phyloP scores from a whole-genome alignment of 2,329 filamentous ascomycete genomes.

The Leptographium flavum region DNA sequence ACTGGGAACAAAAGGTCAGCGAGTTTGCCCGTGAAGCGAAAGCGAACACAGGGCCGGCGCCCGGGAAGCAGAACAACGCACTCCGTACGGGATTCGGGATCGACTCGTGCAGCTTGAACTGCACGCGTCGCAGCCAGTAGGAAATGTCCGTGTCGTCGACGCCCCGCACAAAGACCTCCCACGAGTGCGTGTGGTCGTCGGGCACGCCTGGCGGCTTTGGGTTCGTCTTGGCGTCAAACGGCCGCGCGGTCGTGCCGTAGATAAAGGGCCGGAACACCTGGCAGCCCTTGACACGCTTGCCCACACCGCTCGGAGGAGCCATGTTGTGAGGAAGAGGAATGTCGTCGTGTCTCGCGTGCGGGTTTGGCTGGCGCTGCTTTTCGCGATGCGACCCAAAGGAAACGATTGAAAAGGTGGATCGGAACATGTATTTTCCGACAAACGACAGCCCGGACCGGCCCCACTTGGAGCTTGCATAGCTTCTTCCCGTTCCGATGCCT shows the following conservation, averaged over 20 bases:
- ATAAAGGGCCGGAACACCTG: slow-evolving; percentile 53
- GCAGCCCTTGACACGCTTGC: slow-evolving; percentile 51
- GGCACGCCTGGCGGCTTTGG: slow-evolving; percentile 65
- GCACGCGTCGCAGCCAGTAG: slow-evolving; percentile 91
- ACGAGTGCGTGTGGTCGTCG: slow-evolving; percentile 88
- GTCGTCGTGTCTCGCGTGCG: neutral
- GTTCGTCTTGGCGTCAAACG: slow-evolving; percentile 63
- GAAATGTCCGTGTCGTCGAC: slow-evolving; percentile 82
- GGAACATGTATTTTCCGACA: too few relatives aligned
- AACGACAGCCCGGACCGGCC: neutral
- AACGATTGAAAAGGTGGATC: too few relatives aligned
- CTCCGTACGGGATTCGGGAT: slow-evolving; percentile 83
- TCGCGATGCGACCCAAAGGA: too few relatives aligned
- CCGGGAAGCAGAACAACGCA: too few relatives aligned
- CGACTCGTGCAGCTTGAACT: slow-evolving; percentile 96
- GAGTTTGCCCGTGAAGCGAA: too few relatives aligned
- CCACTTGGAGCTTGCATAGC: neutral
- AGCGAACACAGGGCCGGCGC: too few relatives aligned
- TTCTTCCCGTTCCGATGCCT: too few relatives aligned
- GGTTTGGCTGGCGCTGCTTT: too few relatives aligned
- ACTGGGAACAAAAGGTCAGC: slow-evolving; percentile 30
- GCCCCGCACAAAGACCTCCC: slow-evolving; percentile 87
- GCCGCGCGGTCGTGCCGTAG: slow-evolving; percentile 66
- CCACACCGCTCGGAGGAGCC: slow-evolving; percentile 43
- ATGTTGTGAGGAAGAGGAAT: slow-evolving; percentile 30